phyloP scores from a whole-genome alignment of 352 stramenopile species.

The Globisporangium viniferum region DNA sequence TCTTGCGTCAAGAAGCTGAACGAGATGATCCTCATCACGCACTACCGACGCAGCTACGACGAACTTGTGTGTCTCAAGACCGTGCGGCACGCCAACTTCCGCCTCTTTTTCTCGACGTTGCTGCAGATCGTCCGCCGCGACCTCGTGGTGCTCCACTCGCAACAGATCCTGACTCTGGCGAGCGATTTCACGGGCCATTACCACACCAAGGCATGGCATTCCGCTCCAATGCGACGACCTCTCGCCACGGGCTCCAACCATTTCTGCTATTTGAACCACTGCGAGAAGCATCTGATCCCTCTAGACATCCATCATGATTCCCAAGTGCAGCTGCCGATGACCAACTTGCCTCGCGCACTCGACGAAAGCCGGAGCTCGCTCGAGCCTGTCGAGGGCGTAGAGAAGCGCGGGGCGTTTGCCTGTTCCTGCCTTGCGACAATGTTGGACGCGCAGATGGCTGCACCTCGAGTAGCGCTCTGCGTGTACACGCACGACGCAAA shows the following conservation, averaged over 20 bases:
- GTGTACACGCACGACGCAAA: constrained; percentile 52
- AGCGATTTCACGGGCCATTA: constrained; percentile 62
- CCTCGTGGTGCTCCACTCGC: constrained; percentile 51
- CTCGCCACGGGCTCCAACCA: constrained; percentile 27
- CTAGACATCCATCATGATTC: constrained; percentile 51
- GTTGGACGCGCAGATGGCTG: constrained; percentile 33
- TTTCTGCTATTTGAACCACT: constrained; percentile 59
- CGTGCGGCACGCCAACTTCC: constrained; percentile 36
- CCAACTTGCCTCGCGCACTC: constrained; percentile 63
- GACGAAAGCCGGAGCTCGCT: constrained; percentile 43
- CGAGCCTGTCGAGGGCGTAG: constrained; percentile 36
- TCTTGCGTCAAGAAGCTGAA: constrained; percentile 29
- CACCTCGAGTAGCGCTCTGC: constrained; percentile 44
- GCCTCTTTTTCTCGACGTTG: constrained; percentile 32
- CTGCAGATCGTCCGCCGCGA: constrained; percentile 47
- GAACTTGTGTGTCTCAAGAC: constrained; percentile 34
- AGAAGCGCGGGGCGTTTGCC: constrained; percentile 57
- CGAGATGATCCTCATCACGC: constrained; percentile 31
- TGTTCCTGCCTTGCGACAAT: constrained; percentile 60
- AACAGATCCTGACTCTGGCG: constrained; percentile 63
- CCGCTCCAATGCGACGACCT: constrained; percentile 25
- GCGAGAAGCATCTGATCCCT: constrained; percentile 26
- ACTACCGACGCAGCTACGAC: constrained; percentile 43
- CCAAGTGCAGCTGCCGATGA: constrained; percentile 57
- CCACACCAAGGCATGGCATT: constrained; percentile 53